These are phyloP conservation scores for Gorgonomyces haynaldii DNA, from an alignment of 192 early-diverging fungal species.

Conservation along the genomic window DNA sequence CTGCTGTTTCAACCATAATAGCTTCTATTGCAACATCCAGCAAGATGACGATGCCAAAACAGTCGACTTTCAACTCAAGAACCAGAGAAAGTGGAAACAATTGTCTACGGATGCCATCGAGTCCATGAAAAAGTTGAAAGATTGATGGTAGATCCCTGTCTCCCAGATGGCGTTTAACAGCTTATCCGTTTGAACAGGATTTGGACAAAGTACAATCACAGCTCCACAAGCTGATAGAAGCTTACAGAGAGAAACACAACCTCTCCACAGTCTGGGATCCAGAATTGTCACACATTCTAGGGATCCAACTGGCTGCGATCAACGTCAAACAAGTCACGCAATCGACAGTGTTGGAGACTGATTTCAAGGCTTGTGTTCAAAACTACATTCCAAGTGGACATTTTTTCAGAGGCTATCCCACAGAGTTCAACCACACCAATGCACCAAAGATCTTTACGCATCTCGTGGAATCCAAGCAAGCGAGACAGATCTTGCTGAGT, in stretches of 20 bases:
- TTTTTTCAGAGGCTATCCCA: constrained; percentile 12
- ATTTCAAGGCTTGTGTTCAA: background rate
- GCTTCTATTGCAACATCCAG: background rate
- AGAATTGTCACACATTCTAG: background rate
- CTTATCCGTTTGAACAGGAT: background rate
- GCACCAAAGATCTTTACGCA: constrained; percentile 14
- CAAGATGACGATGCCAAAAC: background rate
- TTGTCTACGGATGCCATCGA: background rate
- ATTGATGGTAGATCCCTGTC: too few species aligned
- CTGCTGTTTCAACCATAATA: background rate
- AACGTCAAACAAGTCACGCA: background rate
- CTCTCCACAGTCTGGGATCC: background rate
- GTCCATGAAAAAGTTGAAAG: too few species aligned
- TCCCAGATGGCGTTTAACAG: too few species aligned
- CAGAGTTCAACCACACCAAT: constrained; percentile 16
- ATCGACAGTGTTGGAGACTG: background rate
- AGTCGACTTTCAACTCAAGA: background rate
- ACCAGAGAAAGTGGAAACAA: background rate
- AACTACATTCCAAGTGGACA: background rate
- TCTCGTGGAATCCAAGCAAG: constrained; percentile 6
- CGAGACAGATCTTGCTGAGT: constrained; percentile 15
- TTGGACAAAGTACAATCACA: background rate
- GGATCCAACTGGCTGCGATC: background rate
- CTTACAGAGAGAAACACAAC: background rate
- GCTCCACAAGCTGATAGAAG: background rate